Conservation (phyloP, 345 rosid species). For the Salix suchowensis region DNA sequence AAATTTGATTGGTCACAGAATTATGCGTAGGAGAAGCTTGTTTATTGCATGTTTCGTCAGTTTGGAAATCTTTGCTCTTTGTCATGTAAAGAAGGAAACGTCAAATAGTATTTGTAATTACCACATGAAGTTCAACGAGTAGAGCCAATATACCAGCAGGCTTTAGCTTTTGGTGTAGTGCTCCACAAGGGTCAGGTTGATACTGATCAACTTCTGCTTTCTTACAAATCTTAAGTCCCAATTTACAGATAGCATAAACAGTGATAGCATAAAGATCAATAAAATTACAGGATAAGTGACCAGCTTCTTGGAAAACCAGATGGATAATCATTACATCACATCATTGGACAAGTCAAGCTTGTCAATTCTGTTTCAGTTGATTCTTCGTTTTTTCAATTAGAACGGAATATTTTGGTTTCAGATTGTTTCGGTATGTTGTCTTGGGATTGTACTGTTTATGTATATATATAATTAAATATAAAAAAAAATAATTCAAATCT, state of each 20-base stretch:
- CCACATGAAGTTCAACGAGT: constrained; percentile 11
- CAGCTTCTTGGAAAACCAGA: background rate
- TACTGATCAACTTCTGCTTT: constrained; percentile 1
- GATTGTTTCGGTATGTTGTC: no score
- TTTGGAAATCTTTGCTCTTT: constrained; percentile 11
- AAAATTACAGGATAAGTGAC: background rate
- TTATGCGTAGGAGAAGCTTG: constrained; percentile 20
- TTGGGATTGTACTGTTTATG: no score
- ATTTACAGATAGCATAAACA: background rate
- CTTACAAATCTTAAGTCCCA: background rate
- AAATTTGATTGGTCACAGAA: background rate
- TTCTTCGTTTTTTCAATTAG: no score
- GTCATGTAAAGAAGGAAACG: constrained; percentile 30
- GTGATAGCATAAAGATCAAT: background rate
- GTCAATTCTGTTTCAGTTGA: no score
- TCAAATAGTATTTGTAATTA: constrained; percentile 6
- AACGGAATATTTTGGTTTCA: no score
- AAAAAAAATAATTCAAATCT: no score
- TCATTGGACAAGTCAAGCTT: no score
- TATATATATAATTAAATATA: no score
- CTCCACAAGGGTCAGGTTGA: background rate
- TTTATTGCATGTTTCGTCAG: constrained; percentile 10
- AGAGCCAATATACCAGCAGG: constrained; percentile 4
- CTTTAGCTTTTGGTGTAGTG: constrained; percentile 4
- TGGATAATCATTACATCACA: background rate